Percentiles rank a stretch among this genome's conserved stretches.
These are phyloP conservation scores for Russula griseocarnosa DNA, from an alignment of 768 basidiomycete species.

Conservation along the genomic window DNA sequence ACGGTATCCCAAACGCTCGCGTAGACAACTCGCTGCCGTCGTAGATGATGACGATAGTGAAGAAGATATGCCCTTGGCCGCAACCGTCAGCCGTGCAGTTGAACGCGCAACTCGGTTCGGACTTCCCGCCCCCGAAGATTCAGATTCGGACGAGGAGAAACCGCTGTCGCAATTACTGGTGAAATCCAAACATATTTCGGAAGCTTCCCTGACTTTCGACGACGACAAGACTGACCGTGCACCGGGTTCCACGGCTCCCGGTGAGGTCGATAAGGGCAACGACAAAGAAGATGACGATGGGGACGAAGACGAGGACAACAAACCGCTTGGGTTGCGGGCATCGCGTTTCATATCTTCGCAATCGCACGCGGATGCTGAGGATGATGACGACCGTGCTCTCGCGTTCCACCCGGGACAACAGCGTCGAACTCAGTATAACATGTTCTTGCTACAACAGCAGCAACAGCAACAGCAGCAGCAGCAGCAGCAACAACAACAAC, in stretches of 20 bases:
- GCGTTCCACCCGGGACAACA: conserved; percentile 78
- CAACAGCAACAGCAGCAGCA: conserved; percentile 46
- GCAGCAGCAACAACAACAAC: conserved; percentile 54
- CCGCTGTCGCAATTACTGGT: conserved; percentile 62
- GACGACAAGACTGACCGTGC: conserved; percentile 37
- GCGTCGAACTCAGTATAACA: conserved; percentile 55
- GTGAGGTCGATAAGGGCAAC: conserved; percentile 5
- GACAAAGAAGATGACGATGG: conserved; percentile 3
- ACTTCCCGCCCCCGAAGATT: conserved; percentile 34
- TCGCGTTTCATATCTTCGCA: conserved; percentile 41
- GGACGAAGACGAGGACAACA: conserved; percentile 61
- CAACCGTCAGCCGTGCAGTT: conserved; percentile 53
- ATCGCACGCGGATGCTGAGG: conserved; percentile 25
- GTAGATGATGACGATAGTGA: conserved; percentile 56
- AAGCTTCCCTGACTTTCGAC: conserved; percentile 41
- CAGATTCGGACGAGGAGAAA: conserved; percentile 66
- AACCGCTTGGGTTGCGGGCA: conserved; percentile 66
- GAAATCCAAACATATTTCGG: conserved; percentile 39
- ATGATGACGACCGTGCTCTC: conserved; percentile 60
- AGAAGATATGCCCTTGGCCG: conserved; percentile 74
- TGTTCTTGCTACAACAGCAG: conserved; percentile 49
- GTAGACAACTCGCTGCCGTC: conserved; percentile 24
- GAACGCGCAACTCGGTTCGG: conserved; percentile 41
- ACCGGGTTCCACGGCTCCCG: conserved; percentile 16
- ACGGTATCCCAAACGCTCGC: conserved; percentile 42